These are phyloP conservation scores for Berberis vulgaris DNA, from an alignment of 164 flowering plant species.

Conservation along the genomic window DNA sequence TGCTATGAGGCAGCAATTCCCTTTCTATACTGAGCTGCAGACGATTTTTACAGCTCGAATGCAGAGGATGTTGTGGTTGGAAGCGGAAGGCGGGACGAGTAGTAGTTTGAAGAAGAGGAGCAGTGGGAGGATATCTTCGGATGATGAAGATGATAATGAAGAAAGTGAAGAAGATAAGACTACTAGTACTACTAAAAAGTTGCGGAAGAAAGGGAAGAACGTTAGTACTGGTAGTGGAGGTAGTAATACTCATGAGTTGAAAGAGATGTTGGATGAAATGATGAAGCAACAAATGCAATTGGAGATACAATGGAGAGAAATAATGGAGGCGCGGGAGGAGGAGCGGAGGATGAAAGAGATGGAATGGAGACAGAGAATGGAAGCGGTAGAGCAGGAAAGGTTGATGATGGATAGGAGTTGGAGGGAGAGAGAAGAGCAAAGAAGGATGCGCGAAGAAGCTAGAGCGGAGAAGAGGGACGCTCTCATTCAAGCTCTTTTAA, in stretches of 20 bases:
- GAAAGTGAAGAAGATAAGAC: slow-evolving; percentile 30
- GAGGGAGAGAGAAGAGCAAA: slow-evolving; percentile 83
- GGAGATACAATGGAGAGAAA: slow-evolving; percentile 69
- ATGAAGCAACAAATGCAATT: slow-evolving; percentile 65
- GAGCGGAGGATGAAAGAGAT: slow-evolving; percentile 62
- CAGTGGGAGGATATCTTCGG: slow-evolving; percentile 32
- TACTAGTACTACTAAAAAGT: slow-evolving; percentile 18
- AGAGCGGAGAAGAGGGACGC: slow-evolving; percentile 88
- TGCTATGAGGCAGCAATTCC: slow-evolving; percentile 63
- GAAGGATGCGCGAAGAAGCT: slow-evolving; percentile 66
- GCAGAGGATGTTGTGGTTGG: slow-evolving; percentile 77
- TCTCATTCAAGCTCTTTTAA: slow-evolving; percentile 57
- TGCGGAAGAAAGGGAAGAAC: slow-evolving; percentile 10
- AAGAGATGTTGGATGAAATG: slow-evolving; percentile 64
- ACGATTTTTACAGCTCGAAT: slow-evolving; percentile 63
- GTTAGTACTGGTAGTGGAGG: slow-evolving; percentile 5
- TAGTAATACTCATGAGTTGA: slow-evolving; percentile 13
- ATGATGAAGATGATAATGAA: slow-evolving; percentile 59
- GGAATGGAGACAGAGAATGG: slow-evolving; percentile 82
- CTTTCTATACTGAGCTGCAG: slow-evolving; percentile 70
- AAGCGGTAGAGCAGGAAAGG: slow-evolving; percentile 71
- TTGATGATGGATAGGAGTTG: slow-evolving; percentile 63
- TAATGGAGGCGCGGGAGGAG: slow-evolving; percentile 53
- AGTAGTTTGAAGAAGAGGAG: slow-evolving; percentile 39
- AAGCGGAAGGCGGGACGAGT: slow-evolving; percentile 19